Evolutionary conservation across 352 stramenopile genomes (phyloP).

Genomic region (Globisporangium canariense): DNA sequence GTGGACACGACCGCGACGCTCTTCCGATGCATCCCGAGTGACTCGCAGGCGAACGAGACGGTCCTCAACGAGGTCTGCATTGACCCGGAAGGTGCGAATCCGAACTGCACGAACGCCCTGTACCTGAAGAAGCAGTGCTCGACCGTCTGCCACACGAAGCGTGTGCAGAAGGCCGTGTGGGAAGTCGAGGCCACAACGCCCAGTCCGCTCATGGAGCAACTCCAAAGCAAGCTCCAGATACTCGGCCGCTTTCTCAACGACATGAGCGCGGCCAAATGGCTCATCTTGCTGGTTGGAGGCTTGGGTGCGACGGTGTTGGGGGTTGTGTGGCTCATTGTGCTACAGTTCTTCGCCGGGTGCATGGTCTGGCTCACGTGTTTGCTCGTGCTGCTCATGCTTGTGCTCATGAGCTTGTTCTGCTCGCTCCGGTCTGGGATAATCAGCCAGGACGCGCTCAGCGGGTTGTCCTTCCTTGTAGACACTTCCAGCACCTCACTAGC

Average conservation of each 20-base stretch:
- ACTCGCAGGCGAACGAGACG: conserved; percentile 52
- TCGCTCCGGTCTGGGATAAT: conserved; percentile 70
- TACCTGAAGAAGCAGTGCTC: conserved; percentile 34
- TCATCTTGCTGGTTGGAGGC: conserved; percentile 58
- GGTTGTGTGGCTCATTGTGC: conserved; percentile 64
- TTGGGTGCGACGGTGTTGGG: conserved; percentile 51
- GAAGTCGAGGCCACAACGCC: conserved; percentile 46
- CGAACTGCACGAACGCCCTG: conserved; percentile 38
- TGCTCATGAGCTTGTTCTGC: conserved; percentile 75
- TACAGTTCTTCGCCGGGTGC: conserved; percentile 74
- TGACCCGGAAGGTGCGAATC: conserved; percentile 52
- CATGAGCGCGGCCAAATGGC: conserved; percentile 51
- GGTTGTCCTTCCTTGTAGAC: conserved; percentile 45
- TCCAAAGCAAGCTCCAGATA: conserved; percentile 58
- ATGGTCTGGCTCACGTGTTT: conserved; percentile 82
- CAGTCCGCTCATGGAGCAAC: conserved; percentile 67
- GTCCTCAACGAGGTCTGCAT: conserved; percentile 55
- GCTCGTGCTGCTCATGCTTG: conserved; percentile 52
- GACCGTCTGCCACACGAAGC: conserved; percentile 59
- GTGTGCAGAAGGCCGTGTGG: conserved; percentile 62
- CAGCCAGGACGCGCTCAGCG: conserved; percentile 25
- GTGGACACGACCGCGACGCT: conserved; percentile 52
- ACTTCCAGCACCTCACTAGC: conserved; percentile 9
- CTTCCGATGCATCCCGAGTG: conserved; percentile 76
- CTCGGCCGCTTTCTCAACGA: conserved; percentile 73